Evolutionary conservation across 2,329 filamentous ascomycete genomes (phyloP), one percentile per base, ranked within the genome.

Genomic region (Ophiostoma montium): DNA sequence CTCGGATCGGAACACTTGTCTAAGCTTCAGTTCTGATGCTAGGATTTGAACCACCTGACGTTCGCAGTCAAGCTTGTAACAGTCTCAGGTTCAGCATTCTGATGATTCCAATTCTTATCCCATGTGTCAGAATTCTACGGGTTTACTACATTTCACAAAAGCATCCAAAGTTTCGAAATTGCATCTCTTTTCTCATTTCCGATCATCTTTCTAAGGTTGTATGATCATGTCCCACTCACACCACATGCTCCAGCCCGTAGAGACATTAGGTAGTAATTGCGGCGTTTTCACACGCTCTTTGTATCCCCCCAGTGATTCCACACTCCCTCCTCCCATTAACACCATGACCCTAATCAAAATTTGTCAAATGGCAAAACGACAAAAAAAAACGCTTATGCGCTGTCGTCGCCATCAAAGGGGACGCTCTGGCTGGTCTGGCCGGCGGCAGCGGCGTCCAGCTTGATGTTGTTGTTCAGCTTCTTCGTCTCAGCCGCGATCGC

Each of bases 381-480:
- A n/a, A n/a, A n/a, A n/a, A n/a, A n/a, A n/a, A n/a, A 9, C 35
- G n/a, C 35, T 38, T 46, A 53, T 11, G 50, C n/a, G 5, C 44
- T 38, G 39, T 55, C 53, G 38, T 52, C 47, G 3, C 59, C 63
- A 47, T 57, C 46, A 54, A 69, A 69, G 47, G 63, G 53, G 18
- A 70, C 60, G 44, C 60, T 58, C 55, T 62, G 57, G 55, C 64
- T 67, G 31, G 59, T 50, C 53, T 64, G 50, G 33, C 66, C 65
- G 12, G 63, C 62, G 3, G 57, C 55, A 23, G 57, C 57, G 47
- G 60, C 51, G 58, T 70, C 67, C 4, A 54, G 55, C 10, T 63
- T 61, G 47, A 78, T 65, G 59, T 78, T 77, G 52, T 65, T 75
- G 54, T 70, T 62, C 48, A 78, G 63, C 65, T 78, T 78, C 47